Base-by-base conservation (phyloP, 768 basidiomycete genomes). In the Clitopilus passeckerianus region DNA sequence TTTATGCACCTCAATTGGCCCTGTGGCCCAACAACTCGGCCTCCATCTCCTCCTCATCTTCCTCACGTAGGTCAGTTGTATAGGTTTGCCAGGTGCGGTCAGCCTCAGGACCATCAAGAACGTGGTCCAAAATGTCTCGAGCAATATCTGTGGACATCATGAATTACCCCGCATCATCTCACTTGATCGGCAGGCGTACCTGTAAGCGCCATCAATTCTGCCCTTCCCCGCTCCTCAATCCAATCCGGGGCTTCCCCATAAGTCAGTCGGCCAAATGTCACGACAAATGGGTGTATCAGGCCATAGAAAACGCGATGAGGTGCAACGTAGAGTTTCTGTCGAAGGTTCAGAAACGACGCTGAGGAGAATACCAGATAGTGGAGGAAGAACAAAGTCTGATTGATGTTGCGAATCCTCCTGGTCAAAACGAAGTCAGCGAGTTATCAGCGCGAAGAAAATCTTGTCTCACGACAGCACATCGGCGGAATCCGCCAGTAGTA, bases 231-330 rank as follows among this genome's bases (percentile, higher is more conserved):
- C 15, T 60, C 58, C 22, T 77, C 72, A 33, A 88, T 68, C 85
- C 86, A 89, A 46, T 81, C 77, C 15, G 87, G 87, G 10, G 82
- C 74, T 52, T 85, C 86, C 6, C 87, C 85, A 60, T 84, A 92
- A 58, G 86, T 85, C 53, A 94, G 72, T 61, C 91, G 80, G 37
- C 91, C 89, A 57, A 94, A 82, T 0, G 86, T 83, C n/a, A 91
- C 85, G 27, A 86, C 82, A 66, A 91, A 92, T 67, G 86, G 78
- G 63, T 93, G 86, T 12, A 76, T 76, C 24, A 90, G 71, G 33
- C 85, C 86, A 63, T 81, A 85, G 67, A 87, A 87, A 27, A 77
- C 74, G 33, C 83, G 80, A 53, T 74, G 72, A 12, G 80, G 74
- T 15, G 85, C 81, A 43, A 78, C 74, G 58, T 82, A 80, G 30